Evolutionary conservation across 306 rosid genomes (phyloP).

Genomic region (Alnus glutinosa): DNA sequence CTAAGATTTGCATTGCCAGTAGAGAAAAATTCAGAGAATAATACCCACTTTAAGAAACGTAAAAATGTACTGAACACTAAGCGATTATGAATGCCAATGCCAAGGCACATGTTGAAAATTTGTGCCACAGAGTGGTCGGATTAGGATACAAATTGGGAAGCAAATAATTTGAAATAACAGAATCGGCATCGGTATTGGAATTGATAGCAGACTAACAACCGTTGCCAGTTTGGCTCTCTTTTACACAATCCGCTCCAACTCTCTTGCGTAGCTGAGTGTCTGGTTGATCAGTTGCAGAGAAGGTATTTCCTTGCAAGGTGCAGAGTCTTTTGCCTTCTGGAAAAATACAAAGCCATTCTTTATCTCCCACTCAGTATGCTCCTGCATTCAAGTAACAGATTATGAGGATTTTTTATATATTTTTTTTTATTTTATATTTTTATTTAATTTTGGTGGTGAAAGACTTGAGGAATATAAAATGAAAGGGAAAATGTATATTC

Average conservation of each 20-base stretch:
- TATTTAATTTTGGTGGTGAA: too few relatives aligned
- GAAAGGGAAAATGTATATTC: neutral
- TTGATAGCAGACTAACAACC: conserved; percentile 24
- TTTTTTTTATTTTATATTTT: too few relatives aligned
- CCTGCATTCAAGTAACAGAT: conserved; percentile 49
- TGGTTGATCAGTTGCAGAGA: conserved; percentile 96
- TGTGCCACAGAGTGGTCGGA: conserved; percentile 24
- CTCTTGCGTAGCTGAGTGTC: conserved; percentile 96
- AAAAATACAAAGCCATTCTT: conserved; percentile 58
- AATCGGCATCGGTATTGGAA: conserved; percentile 16
- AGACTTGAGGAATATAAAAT: neutral
- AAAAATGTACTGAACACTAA: neutral
- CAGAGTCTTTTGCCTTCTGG: conserved; percentile 87
- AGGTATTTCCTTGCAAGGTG: conserved; percentile 98
- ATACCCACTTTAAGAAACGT: neutral
- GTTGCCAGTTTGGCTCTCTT: conserved; percentile 19
- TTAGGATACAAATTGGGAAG: conserved; percentile 25
- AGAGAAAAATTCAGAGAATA: neutral
- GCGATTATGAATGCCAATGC: neutral
- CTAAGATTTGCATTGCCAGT: neutral
- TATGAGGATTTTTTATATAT: conserved; percentile 3
- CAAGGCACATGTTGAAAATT: conserved; percentile 9
- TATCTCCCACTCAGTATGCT: conserved; percentile 91
- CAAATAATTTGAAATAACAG: conserved; percentile 20
- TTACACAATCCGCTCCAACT: conserved; percentile 97